Evolutionary conservation across 108 stramenopile species (phyloP), one percentile per base, ranked within the genome.

Genomic region (Pseudonitzschia multiseries): DNA sequence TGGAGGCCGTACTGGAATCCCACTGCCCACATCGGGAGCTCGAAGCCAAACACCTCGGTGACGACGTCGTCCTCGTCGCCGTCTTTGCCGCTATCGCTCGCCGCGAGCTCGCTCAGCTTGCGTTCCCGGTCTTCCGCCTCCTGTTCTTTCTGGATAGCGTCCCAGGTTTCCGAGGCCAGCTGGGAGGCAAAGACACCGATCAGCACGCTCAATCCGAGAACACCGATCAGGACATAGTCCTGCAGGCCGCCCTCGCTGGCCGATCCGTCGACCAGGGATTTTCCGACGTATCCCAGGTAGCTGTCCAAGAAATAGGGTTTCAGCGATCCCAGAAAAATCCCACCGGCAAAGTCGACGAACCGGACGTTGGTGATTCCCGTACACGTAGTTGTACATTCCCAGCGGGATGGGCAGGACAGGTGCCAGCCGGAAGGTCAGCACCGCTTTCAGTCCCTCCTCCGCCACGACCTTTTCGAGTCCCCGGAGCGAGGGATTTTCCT

Each of bases 301-400:
- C 83, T 82, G 77, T 96, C 97, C 20, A 97, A 76, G 14, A 96
- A 77, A 65, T 97, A 97, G 20, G 97, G 97, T 69, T 97, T 97
- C 31, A 97, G 65, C 36, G 87, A 88, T 6, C 96, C 97, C 42
- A 96, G 64, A 77, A 94, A 96, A 70, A 93, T 96, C 31, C 96
- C 97, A 21, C 87, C 89, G 14, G 88, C 83, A 80, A 97, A 97
- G 22, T 91, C 87, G 27, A 83, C 59, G 12, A 76, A 88, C 13
- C 81, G 80, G 18, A 97, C 82, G 68, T 92, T 91, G 10, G 94
- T 92, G 28, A 96, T 84, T n/a, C 12, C 86, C 93, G 72, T 93
- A 96, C n/a, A 96, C 86, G 73, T 97, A 98, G 66, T 97, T 97
- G 89, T 98, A 98, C 68, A 91, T 68, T 29, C 96, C 97, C 22